Percentiles rank a stretch among this genome's conserved stretches.
These are phyloP conservation scores for Epichloe uncinata DNA, from an alignment of 2,329 filamentous ascomycete genomes.

Conservation along the genomic window DNA sequence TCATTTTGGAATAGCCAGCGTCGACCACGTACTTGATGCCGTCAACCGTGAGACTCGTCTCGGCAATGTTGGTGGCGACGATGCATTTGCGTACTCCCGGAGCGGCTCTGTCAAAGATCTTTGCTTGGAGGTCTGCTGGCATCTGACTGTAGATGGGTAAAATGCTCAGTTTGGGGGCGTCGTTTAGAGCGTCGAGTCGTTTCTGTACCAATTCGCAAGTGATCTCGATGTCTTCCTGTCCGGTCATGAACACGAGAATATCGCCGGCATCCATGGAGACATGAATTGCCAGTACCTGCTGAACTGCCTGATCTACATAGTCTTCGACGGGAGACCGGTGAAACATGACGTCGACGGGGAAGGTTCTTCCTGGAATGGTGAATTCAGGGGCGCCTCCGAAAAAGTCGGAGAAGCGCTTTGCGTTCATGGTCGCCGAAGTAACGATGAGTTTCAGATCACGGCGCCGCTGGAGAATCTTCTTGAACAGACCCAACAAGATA, in stretches of 20 bases:
- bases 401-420: conserved; percentile 89
- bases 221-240: conserved; percentile 94
- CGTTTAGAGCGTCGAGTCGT: conserved; percentile 74
- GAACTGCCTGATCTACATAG: conserved; percentile 93
- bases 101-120: conserved; percentile 87
- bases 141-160: conserved; percentile 98
- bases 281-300: conserved; percentile 90
- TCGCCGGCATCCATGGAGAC: conserved; percentile 88
- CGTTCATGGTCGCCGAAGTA: conserved; percentile 97
- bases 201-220: conserved; percentile 91
- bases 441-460: conserved; percentile 93
- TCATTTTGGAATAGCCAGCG: conserved; percentile 89
- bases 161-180: conserved; percentile 88
- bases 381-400: conserved; percentile 95
- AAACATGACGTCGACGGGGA: conserved; percentile 93
- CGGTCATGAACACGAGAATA: conserved; percentile 98
- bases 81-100: conserved; percentile 94
- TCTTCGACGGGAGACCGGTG: conserved; percentile 92
- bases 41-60: conserved; percentile 94
- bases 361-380: conserved; percentile 88
- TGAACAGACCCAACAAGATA: conserved; percentile 93
- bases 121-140: conserved; percentile 94
- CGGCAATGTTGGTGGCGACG: conserved; percentile 95
- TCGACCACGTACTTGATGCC: conserved; percentile 99
- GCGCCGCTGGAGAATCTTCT: conserved; percentile 83